Evolutionary conservation across 73 alveolate species (phyloP), one percentile per base, ranked within the genome.

Genomic region (Urostyla sp.): DNA sequence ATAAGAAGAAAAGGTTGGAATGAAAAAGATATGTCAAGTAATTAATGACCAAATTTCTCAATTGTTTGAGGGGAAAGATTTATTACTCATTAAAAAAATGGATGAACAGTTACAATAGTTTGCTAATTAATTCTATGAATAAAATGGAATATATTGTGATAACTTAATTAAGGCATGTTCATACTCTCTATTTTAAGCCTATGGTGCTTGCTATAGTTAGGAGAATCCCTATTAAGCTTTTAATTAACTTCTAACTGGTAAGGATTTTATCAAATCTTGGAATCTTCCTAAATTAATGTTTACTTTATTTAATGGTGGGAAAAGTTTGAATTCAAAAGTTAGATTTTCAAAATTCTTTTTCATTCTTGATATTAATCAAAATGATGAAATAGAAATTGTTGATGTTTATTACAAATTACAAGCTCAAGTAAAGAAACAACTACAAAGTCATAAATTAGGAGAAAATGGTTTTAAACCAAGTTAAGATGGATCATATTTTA

Each of bases 221-320:
- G 75, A 38, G 20, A 53, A 52, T 16, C 75, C 75, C 0, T 86
- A 20, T 57, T 30, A 52, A 16, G 35, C 83, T 34, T 67, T 50
- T 76, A 74, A 34, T 32, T 54, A 43, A 36, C 44, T 23, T 5
- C 31, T 77, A 32, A 75, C 23, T 32, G 87, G 82, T 16, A 52
- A 52, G 15, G 87, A 78, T 36, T 34, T 66, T 20, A 50, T 69
- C 10, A 31, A 60, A 36, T 1, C 30, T 0, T 87, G 61, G 18
- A 63, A 67, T 55, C 31, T 35, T 23, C 83, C 89, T n/a, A 77
- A 28, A 30, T 75, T 60, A n/a, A 77, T 76, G 60, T 59, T 86
- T 52, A 86, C 82, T 31, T 54, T 77, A 34, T 59, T 86, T 30
- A 74, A 74, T 45, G 94, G 94, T 4, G 94, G 89, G 21, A 86